Percentiles rank a stretch among this genome's conserved stretches.
These are phyloP conservation scores for Cichorium intybus DNA, from an alignment of 140 eudicot genomes.

Conservation along the genomic window DNA sequence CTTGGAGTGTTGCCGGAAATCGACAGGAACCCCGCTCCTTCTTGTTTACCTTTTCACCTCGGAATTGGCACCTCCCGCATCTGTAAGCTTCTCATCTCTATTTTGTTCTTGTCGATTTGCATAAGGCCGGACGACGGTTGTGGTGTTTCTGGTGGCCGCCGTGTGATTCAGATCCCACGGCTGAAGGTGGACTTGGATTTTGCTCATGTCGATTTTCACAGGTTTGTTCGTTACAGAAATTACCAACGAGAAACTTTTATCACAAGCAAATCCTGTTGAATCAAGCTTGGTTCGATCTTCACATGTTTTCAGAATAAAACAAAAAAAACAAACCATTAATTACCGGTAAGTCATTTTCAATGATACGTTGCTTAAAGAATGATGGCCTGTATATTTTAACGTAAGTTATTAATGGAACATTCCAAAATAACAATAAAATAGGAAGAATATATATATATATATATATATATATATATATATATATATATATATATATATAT, in stretches of 20 bases:
- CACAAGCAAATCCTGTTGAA: too few relatives aligned
- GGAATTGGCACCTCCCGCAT: constrained; percentile 42
- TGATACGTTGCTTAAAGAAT: constrained; percentile 7
- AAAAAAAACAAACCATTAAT: too few relatives aligned
- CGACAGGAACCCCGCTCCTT: constrained; percentile 30
- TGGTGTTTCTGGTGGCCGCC: neutral
- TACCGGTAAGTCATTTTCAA: too few relatives aligned
- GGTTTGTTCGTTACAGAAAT: too few relatives aligned
- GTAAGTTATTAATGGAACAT: too few relatives aligned
- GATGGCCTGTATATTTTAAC: neutral
- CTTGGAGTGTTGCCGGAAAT: constrained; percentile 49
- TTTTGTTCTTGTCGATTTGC: too few relatives aligned
- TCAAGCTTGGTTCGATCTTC: constrained; percentile 24
- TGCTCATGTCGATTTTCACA: too few relatives aligned
- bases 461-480: too few relatives aligned
- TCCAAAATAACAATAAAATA: constrained; percentile 5
- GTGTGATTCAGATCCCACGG: neutral
- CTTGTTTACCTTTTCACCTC: constrained; percentile 47
- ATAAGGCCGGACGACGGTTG: constrained; percentile 47
- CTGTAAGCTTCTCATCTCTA: constrained; percentile 27
- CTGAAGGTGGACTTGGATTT: constrained; percentile 26
- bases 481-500: too few relatives aligned
- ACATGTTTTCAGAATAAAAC: constrained; percentile 23
- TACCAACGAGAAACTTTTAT: too few relatives aligned
- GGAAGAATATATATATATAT: too few relatives aligned